These are phyloP conservation scores for Neoscytalidium dimidiatum DNA, from an alignment of 2,329 filamentous ascomycete species.

Conservation along the genomic window DNA sequence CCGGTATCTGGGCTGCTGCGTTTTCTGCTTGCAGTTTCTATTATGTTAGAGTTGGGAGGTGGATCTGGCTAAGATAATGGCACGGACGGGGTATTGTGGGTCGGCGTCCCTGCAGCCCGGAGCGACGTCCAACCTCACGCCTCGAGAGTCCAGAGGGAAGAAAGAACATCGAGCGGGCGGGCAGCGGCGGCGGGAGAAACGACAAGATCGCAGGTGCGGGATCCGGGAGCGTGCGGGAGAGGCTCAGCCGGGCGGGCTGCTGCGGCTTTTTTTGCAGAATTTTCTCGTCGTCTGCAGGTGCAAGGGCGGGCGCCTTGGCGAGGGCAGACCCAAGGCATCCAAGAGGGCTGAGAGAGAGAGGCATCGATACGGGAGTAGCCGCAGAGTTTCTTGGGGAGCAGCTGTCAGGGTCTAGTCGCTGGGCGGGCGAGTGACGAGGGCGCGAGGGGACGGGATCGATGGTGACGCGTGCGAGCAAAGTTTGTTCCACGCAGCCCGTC, in stretches of 20 bases:
- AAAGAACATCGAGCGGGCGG: neutral
- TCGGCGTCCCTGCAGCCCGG: neutral
- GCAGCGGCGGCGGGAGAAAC: neutral
- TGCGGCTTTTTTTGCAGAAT: conserved; percentile 5
- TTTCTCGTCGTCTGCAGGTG: neutral
- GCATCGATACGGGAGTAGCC: neutral
- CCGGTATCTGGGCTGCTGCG: neutral
- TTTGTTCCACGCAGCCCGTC: conserved; percentile 2
- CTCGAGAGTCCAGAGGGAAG: neutral
- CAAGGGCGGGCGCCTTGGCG: neutral
- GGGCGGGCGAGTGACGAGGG: neutral
- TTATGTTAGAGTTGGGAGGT: conserved; percentile 12
- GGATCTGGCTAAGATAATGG: conserved; percentile 10
- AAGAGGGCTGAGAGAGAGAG: neutral
- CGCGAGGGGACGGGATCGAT: no score
- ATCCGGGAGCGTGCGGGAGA: neutral
- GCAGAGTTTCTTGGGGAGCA: neutral
- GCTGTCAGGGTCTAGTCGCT: neutral
- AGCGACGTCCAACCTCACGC: neutral
- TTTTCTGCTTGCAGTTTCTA: conserved; percentile 11
- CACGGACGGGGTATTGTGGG: conserved; percentile 15
- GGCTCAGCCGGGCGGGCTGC: neutral
- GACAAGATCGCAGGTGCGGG: neutral
- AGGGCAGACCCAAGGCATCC: neutral
- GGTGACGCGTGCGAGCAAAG: neutral